Evolutionary conservation across 345 rosid species (phyloP), one percentile per base, ranked within the genome.

Genomic region (Sisymbrium irio): DNA sequence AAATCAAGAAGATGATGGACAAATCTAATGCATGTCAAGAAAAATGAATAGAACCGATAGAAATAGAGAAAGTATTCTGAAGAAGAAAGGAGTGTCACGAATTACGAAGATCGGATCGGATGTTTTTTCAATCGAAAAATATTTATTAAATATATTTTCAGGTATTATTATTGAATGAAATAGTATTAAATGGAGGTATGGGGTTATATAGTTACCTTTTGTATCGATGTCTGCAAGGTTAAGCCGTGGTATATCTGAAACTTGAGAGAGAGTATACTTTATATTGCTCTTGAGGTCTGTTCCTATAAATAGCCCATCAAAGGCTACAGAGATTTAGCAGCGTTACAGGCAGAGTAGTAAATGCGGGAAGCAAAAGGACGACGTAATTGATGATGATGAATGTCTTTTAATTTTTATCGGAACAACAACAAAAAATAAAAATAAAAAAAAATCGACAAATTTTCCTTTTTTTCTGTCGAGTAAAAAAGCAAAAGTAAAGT

Each of bases 401-500:
- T 75, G 41, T 41, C 49, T 62, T 67, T 51, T 9, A 14, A 18
- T 28, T 61, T 61, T 63, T 7, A 9, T 53, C 22, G 8, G 7
- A 64, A 5, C 35, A 32, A 5, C 35, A 32, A 32, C 7, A 6
- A 32, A 0, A 32, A 32, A 30, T 1, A 3, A 14, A 55, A 37
- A 19, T n/a, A 1, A 17, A 40, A 17, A 51, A 62, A n/a, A 28
- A 20, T 13, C 40, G 35, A 63, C 69, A 20, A 39, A 11, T 15
- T 67, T 15, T 17, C 35, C 28, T 36, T 51, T 30, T 30, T 42
- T 62, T 32, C 13, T 35, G 63, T 68, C 74, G 57, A 61, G 69
- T 62, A 41, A 60, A 41, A 60, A 76, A 76, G 79, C 71, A 69
- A 62, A 69, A 76, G 75, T 76, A 69, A 76, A 76, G 75, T 55